These are phyloP conservation scores for Aphanomyces euteiches DNA, from an alignment of 352 stramenopile species.

Conservation along the genomic window DNA sequence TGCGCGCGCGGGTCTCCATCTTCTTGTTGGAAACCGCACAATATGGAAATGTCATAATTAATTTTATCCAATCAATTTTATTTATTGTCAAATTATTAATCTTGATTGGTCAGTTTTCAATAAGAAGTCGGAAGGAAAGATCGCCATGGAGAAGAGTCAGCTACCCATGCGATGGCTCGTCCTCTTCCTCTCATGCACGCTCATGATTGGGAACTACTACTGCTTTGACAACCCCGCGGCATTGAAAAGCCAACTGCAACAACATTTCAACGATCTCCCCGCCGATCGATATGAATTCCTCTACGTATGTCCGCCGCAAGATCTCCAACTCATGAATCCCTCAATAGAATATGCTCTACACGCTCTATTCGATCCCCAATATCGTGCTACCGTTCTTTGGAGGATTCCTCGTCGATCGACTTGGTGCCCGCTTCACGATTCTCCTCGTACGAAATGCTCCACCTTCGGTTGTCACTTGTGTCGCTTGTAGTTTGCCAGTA, in stretches of 20 bases:
- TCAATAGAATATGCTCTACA: constrained; percentile 91
- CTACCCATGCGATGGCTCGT: constrained; percentile 78
- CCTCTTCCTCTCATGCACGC: constrained; percentile 79
- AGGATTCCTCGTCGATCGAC: constrained; percentile 86
- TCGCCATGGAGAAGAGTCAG: constrained; percentile 64
- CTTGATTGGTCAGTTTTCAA: neutral
- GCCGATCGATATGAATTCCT: constrained; percentile 79
- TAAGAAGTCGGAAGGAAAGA: neutral
- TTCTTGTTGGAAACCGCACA: too few relatives aligned
- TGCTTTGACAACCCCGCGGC: constrained; percentile 88
- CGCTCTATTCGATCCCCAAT: constrained; percentile 90
- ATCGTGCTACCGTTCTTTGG: constrained; percentile 92
- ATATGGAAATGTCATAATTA: too few relatives aligned
- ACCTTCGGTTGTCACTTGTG: neutral
- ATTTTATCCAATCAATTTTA: too few relatives aligned
- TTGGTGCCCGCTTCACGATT: constrained; percentile 80
- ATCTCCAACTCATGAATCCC: constrained; percentile 15
- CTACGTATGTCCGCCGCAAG: constrained; percentile 40
- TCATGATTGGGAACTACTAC: constrained; percentile 91
- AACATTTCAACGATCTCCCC: constrained; percentile 63
- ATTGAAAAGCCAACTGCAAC: constrained; percentile 83
- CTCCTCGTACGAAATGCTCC: constrained; percentile 36
- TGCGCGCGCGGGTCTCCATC: too few relatives aligned
- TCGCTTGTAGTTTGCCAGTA: constrained; percentile 54
- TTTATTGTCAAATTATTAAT: too few relatives aligned